These are phyloP conservation scores for Russula emetica DNA, from an alignment of 768 basidiomycete genomes.

Conservation along the genomic window DNA sequence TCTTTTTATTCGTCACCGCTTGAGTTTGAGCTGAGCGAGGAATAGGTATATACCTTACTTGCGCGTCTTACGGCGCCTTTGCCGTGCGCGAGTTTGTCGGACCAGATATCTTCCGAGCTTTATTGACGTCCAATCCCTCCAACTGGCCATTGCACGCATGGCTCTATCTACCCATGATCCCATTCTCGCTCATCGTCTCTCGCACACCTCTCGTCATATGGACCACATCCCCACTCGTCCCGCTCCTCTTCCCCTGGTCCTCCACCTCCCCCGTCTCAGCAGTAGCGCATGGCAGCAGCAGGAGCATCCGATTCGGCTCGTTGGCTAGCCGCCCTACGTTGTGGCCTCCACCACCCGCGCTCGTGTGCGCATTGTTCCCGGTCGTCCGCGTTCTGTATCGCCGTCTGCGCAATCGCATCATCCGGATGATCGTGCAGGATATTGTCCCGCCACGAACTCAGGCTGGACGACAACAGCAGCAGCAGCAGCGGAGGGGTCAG, in stretches of 20 bases:
- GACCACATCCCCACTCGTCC: slow-evolving; percentile 32
- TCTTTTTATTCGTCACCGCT: background rate
- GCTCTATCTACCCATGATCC: slow-evolving; percentile 69
- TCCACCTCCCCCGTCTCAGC: slow-evolving; percentile 29
- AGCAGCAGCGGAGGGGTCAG: background rate
- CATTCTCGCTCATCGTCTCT: slow-evolving; percentile 60
- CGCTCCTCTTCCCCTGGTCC: slow-evolving; percentile 36
- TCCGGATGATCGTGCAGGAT: slow-evolving; percentile 28
- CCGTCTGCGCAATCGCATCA: slow-evolving; percentile 27
- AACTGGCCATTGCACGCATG: slow-evolving; percentile 77
- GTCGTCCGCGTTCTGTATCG: slow-evolving; percentile 31
- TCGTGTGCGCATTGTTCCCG: slow-evolving; percentile 33
- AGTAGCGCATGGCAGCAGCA: background rate
- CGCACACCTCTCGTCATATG: slow-evolving; percentile 36
- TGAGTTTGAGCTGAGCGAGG: background rate
- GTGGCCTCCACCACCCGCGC: slow-evolving; percentile 37
- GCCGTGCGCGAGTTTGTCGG: slow-evolving; percentile 69
- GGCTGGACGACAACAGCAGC: background rate
- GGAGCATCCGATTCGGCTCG: background rate
- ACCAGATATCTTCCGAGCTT: slow-evolving; percentile 48
- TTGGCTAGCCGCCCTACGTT: slow-evolving; percentile 20
- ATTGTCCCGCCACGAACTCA: background rate
- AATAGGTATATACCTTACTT: slow-evolving; percentile 45
- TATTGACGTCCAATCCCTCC: slow-evolving; percentile 62
- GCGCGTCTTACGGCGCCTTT: slow-evolving; percentile 68